phyloP scores from a whole-genome alignment of 345 rosid genomes.

The Aquilaria yunnanensis region DNA sequence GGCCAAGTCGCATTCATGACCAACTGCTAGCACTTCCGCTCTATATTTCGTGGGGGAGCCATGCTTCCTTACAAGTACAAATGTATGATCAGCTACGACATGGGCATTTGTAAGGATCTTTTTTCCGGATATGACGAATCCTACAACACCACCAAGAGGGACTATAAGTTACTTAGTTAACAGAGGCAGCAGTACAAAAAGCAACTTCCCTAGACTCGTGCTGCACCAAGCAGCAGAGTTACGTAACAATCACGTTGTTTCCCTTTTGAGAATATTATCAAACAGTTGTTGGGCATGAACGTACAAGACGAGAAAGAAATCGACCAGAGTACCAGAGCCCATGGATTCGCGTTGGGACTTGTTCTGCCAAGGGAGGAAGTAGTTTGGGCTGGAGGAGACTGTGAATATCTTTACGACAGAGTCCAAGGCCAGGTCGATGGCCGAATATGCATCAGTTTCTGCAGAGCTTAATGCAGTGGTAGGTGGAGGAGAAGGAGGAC shows the following conservation, averaged over 20 bases:
- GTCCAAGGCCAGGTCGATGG: conserved; percentile 46
- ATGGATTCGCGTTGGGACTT: conserved; percentile 67
- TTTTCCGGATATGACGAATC: conserved; percentile 58
- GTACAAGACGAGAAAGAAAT: not conserved
- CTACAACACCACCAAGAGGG: conserved; percentile 16
- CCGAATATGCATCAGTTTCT: conserved; percentile 24
- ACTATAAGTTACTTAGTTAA: not conserved
- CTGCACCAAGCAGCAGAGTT: no score
- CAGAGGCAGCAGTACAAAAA: no score
- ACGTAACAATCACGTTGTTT: no score
- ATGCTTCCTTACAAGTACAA: conserved; percentile 80
- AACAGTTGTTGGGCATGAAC: not conserved
- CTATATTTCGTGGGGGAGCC: conserved; percentile 67
- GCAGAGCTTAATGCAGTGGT: not conserved
- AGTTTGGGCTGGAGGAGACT: conserved; percentile 46
- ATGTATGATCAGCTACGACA: conserved; percentile 80
- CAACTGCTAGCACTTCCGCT: conserved; percentile 66
- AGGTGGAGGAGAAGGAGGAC: not conserved
- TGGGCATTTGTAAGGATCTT: conserved; percentile 83
- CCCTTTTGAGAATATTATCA: no score
- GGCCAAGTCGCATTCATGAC: conserved; percentile 87
- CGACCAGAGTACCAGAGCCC: conserved; percentile 53
- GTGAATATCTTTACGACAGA: conserved; percentile 71
- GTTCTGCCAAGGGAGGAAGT: conserved; percentile 71
- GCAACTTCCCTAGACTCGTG: no score